Conservation (phyloP, 2,329 filamentous ascomycete species). For the Phaeophleospora eucalypticola region DNA sequence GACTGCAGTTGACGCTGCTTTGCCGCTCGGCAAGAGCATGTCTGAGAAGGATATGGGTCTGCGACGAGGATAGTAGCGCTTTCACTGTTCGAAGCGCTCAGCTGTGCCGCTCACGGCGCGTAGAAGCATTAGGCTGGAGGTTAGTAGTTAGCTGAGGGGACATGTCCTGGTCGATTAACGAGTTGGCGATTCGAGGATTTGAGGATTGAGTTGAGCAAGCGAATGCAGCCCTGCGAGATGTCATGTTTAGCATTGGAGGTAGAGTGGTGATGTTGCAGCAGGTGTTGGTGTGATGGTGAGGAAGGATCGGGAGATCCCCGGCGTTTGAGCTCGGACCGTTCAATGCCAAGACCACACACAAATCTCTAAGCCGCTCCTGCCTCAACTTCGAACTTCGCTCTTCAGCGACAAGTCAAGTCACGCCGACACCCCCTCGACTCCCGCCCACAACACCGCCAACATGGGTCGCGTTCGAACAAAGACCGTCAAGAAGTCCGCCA, state of each 20-base stretch:
- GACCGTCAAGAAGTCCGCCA: conserved; percentile 83
- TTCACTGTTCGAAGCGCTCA: conserved; percentile 9
- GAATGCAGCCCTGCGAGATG: no score
- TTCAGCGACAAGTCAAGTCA: conserved; percentile 7
- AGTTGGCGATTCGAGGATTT: no score
- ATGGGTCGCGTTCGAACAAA: conserved; percentile 57
- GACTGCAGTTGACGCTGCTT: conserved; percentile 9
- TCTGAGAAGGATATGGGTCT: neutral
- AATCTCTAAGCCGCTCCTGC: neutral
- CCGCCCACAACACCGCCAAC: conserved; percentile 34
- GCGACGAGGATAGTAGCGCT: neutral
- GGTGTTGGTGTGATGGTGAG: neutral
- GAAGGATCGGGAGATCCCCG: neutral
- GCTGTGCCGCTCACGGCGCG: conserved; percentile 17
- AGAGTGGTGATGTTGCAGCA: neutral
- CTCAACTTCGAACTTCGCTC: neutral
- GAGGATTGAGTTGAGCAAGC: no score
- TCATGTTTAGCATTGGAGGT: no score
- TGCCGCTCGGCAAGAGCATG: conserved; percentile 9
- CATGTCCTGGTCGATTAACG: no score
- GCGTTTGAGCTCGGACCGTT: neutral
- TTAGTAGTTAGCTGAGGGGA: no score
- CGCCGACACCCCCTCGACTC: conserved; percentile 7
- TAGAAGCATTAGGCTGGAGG: neutral
- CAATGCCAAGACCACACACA: neutral